Evolutionary conservation across 805 yeast genomes (phyloP).

Genomic region (Kazachstania kunashirensis): DNA sequence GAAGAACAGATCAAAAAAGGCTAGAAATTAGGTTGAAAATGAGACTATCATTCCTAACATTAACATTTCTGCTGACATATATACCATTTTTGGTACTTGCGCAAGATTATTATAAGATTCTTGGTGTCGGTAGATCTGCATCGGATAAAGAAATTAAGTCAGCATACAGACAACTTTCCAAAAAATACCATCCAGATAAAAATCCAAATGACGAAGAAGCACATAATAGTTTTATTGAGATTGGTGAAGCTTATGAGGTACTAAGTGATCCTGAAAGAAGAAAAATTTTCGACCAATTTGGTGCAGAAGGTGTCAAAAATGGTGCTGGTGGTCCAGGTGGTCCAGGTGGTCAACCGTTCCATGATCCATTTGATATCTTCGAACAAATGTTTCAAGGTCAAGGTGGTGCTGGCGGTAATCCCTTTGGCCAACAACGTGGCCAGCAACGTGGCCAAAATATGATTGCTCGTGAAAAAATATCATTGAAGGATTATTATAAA

Average conservation of each 20-base stretch:
- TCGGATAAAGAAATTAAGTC: constrained; percentile 72
- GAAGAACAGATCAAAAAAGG: too few relatives aligned
- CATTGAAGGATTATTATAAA: constrained; percentile 55
- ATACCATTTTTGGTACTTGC: constrained; percentile 18
- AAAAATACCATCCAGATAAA: constrained; percentile 91
- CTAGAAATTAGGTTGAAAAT: too few relatives aligned
- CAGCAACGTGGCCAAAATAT: constrained; percentile 55
- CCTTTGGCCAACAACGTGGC: constrained; percentile 23
- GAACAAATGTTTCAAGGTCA: constrained; percentile 29
- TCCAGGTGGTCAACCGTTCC: constrained; percentile 33
- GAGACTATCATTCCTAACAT: not conserved
- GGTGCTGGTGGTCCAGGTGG: constrained; percentile 38
- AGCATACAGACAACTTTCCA: constrained; percentile 73
- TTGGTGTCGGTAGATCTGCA: constrained; percentile 64
- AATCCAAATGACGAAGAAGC: constrained; percentile 77
- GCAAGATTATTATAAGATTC: constrained; percentile 46
- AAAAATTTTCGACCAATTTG: constrained; percentile 60
- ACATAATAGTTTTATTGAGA: constrained; percentile 75
- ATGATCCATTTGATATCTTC: constrained; percentile 30
- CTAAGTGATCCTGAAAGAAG: constrained; percentile 64
- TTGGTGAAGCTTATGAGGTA: constrained; percentile 90
- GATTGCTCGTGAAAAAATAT: constrained; percentile 43
- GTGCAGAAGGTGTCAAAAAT: constrained; percentile 61
- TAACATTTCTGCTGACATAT: not conserved
- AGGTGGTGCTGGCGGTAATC: constrained; percentile 34